These are phyloP conservation scores for Phaeosphaeriaceae sp. DNA, from an alignment of 2,329 filamentous ascomycete genomes.

Conservation along the genomic window DNA sequence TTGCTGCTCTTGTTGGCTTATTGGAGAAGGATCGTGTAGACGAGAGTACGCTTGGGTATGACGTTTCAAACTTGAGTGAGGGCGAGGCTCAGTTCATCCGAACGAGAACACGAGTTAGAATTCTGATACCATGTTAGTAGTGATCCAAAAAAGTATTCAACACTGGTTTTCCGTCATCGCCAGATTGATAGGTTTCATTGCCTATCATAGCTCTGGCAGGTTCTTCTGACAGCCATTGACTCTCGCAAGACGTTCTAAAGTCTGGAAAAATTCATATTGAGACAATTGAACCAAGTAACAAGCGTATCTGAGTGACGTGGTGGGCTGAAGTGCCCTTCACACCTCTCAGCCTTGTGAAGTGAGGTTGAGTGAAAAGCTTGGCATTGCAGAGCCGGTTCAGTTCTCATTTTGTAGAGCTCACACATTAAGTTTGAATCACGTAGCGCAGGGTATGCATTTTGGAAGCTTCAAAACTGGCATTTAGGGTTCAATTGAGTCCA, in stretches of 20 bases:
- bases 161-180: too few relatives aligned
- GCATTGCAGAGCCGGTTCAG: constrained; percentile 31
- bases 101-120: too few relatives aligned
- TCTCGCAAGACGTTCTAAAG: neutral
- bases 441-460: constrained; percentile 17
- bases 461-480: constrained; percentile 25
- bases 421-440: constrained; percentile 30
- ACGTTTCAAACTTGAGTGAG: too few relatives aligned
- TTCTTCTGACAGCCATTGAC: constrained; percentile 3
- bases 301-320: constrained; percentile 7
- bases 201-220: constrained; percentile 5
- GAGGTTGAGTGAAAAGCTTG: constrained; percentile 42
- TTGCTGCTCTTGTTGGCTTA: too few relatives aligned
- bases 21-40: too few relatives aligned
- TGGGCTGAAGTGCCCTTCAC: constrained; percentile 2
- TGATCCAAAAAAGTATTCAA: too few relatives aligned
- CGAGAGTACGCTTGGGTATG: too few relatives aligned
- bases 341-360: constrained; percentile 12
- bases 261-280: neutral
- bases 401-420: constrained; percentile 26
- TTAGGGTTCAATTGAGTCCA: constrained; percentile 30
- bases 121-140: too few relatives aligned
- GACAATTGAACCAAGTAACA: constrained; percentile 6
- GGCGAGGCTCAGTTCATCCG: too few relatives aligned
- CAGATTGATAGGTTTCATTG: too few relatives aligned